phyloP scores from a whole-genome alignment of 2,329 filamentous ascomycete species.

The Ceratocystis huliohia region DNA sequence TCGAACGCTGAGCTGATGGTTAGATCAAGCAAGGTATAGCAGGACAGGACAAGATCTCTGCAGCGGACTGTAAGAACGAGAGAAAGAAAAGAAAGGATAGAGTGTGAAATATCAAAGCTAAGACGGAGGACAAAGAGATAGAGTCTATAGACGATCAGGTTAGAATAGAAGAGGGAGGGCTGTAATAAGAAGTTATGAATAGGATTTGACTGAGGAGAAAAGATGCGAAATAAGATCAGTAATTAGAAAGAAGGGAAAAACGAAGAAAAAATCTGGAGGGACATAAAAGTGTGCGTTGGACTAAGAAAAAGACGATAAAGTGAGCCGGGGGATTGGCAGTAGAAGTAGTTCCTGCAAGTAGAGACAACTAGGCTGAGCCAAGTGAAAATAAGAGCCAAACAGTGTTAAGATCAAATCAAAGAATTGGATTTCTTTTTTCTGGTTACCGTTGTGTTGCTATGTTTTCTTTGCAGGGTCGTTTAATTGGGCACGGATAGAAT shows the following conservation, averaged over 20 bases:
- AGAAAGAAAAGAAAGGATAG: background rate
- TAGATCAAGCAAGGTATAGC: background rate
- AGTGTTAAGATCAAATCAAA: background rate
- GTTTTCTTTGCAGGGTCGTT: background rate
- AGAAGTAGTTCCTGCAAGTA: constrained; percentile 9
- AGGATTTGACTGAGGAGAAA: background rate
- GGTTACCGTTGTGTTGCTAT: background rate
- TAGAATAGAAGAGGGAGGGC: background rate
- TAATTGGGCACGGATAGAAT: constrained; percentile 9
- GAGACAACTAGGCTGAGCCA: background rate
- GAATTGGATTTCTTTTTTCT: background rate
- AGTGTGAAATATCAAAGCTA: background rate
- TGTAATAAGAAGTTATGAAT: background rate
- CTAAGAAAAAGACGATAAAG: background rate
- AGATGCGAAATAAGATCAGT: background rate
- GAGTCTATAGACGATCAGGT: background rate
- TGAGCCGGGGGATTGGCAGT: constrained; percentile 2
- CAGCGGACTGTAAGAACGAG: background rate
- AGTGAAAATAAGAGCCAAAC: background rate
- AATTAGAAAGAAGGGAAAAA: constrained; percentile 3
- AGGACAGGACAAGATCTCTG: background rate
- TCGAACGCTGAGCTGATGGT: background rate
- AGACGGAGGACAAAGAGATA: background rate
- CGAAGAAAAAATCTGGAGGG: background rate
- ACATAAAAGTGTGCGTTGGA: background rate